Conservation (phyloP, 345 rosid genomes). For the Eucalyptus rudis region DNA sequence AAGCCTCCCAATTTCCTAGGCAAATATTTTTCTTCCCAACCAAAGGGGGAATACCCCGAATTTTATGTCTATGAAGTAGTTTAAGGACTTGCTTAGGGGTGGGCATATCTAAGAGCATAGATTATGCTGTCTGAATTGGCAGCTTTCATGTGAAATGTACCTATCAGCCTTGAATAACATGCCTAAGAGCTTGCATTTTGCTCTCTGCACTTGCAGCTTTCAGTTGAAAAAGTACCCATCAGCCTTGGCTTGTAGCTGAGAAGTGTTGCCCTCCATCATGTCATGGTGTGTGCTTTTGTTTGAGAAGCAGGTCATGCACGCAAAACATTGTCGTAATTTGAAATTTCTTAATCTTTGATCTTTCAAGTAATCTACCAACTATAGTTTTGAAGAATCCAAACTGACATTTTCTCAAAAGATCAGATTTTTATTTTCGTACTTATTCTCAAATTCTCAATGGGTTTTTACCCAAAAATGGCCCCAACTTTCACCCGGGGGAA, state of each 20-base stretch:
- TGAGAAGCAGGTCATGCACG: background rate
- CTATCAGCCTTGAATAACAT: background rate
- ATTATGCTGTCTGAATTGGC: background rate
- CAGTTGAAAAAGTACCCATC: background rate
- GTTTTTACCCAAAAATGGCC: background rate
- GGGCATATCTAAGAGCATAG: background rate
- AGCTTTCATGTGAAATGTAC: background rate
- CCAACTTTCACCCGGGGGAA: background rate
- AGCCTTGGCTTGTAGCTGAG: background rate
- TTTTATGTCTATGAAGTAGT: too few relatives aligned
- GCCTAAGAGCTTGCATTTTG: background rate
- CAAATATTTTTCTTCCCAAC: too few relatives aligned
- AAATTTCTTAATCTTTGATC: background rate
- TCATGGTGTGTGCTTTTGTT: background rate
- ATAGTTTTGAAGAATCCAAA: background rate
- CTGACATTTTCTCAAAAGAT: background rate
- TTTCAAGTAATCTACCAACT: background rate
- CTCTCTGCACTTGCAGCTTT: background rate
- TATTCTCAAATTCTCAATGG: background rate
- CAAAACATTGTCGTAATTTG: background rate
- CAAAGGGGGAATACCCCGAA: too few relatives aligned
- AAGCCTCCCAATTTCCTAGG: too few relatives aligned
- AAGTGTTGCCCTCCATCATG: background rate
- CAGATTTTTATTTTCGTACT: background rate
- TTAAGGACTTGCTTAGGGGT: too few relatives aligned